Evolutionary conservation across 306 rosid genomes (phyloP).

Genomic region (Hippophae rhamnoides): DNA sequence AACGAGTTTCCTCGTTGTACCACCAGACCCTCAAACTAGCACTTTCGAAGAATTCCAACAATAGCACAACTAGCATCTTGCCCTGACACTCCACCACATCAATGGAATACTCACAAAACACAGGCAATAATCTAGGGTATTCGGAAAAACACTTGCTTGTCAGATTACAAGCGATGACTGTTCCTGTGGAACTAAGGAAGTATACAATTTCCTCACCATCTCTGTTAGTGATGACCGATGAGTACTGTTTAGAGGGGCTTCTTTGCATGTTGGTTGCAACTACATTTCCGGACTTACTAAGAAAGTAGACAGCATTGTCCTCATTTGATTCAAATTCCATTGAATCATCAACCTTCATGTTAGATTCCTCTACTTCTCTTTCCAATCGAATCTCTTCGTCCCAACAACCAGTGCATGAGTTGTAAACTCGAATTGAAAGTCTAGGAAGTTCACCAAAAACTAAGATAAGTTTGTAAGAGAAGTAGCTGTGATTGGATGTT

Average conservation of each 20-base stretch:
- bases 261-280: constrained; percentile 86
- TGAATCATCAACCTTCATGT: constrained; percentile 19
- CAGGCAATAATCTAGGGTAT: constrained; percentile 76
- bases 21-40: constrained; percentile 79
- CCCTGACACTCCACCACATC: constrained; percentile 74
- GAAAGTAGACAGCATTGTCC: constrained; percentile 77
- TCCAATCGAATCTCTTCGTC: constrained; percentile 43
- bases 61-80: constrained; percentile 65
- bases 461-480: constrained; percentile 54
- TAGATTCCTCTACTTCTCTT: constrained; percentile 31
- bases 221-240: constrained; percentile 54
- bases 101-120: constrained; percentile 72
- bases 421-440: constrained; percentile 45
- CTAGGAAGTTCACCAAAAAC: constrained; percentile 65
- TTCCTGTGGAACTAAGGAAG: constrained; percentile 74
- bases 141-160: constrained; percentile 45
- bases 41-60: constrained; percentile 73
- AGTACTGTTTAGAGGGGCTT: constrained; percentile 87
- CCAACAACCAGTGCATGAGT: constrained; percentile 53
- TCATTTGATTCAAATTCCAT: constrained; percentile 39
- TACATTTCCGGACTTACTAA: constrained; percentile 78
- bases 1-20: constrained; percentile 37
- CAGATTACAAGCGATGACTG: constrained; percentile 62
- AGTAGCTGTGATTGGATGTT: constrained; percentile 10
- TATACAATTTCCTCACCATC: constrained; percentile 48